A percentile compares a stretch with the other conserved stretches of the same genome.
These are phyloP conservation scores for Chlorella vulgaris DNA, from an alignment of 139 green algal genomes.

Conservation along the genomic window DNA sequence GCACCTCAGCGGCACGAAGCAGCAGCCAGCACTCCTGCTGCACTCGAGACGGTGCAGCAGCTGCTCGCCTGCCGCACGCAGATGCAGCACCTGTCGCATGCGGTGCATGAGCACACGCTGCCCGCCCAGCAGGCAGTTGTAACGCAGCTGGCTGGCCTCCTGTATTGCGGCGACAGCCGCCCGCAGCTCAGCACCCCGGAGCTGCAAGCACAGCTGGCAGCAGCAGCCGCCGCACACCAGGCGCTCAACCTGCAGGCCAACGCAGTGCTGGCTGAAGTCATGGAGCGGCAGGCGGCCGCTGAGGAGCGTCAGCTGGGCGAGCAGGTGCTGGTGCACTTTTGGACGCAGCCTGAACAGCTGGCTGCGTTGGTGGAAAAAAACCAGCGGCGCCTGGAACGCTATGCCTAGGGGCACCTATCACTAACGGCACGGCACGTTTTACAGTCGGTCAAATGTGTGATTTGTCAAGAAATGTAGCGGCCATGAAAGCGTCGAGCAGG, in stretches of 20 bases:
- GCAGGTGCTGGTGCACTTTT: constrained; percentile 16
- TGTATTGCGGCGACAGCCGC: background rate
- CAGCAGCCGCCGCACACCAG: background rate
- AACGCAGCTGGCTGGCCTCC: background rate
- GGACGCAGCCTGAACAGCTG: background rate
- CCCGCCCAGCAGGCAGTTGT: background rate
- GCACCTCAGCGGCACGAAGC: background rate
- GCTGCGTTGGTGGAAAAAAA: background rate
- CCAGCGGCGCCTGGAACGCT: background rate
- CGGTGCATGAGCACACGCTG: background rate
- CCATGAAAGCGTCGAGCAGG: background rate
- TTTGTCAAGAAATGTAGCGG: background rate
- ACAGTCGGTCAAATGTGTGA: no score
- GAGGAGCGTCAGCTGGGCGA: constrained; percentile 2
- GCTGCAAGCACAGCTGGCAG: constrained; percentile 6
- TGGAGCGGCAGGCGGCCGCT: background rate
- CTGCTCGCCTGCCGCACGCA: constrained; percentile 12
- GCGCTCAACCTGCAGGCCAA: background rate
- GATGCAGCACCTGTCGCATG: background rate
- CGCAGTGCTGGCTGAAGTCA: background rate
- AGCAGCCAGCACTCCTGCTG: background rate
- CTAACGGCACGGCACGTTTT: no score
- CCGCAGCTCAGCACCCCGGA: background rate
- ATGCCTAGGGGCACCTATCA: background rate
- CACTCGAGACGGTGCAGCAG: background rate